phyloP scores from a whole-genome alignment of 345 rosid genomes.

The Aurinia saxatilis region DNA sequence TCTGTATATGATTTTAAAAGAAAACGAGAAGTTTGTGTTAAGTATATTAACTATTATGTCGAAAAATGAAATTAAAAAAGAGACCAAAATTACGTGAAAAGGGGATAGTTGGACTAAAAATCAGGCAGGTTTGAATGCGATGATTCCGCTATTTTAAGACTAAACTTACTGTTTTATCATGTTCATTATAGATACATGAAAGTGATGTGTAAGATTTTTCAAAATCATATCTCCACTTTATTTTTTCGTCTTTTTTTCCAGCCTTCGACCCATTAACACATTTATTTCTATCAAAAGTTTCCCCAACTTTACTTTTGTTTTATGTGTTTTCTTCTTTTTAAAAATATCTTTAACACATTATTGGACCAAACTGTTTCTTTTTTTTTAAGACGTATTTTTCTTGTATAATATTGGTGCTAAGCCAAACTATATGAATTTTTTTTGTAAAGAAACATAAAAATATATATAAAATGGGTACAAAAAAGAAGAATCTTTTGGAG shows the following conservation, averaged over 20 bases:
- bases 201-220: conserved; percentile 16
- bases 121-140: conserved; percentile 26
- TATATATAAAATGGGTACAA: background rate
- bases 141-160: conserved; percentile 19
- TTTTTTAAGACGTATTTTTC: background rate
- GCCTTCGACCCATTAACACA: background rate
- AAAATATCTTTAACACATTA: background rate
- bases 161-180: background rate
- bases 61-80: background rate
- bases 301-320: background rate
- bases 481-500: conserved; percentile 3
- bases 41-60: background rate
- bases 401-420: background rate
- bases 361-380: background rate
- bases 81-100: background rate
- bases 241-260: conserved; percentile 11
- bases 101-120: conserved; percentile 11
- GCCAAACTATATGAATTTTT: background rate
- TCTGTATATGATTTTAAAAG: no score
- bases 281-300: background rate
- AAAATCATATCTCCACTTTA: background rate
- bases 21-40: background rate
- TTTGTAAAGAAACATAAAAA: background rate
- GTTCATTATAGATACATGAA: conserved; percentile 17
- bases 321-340: background rate